Percentiles rank a stretch among this genome's conserved stretches.
phyloP scores from a whole-genome alignment of 345 rosid species.

The Pugionium dolabratum region DNA sequence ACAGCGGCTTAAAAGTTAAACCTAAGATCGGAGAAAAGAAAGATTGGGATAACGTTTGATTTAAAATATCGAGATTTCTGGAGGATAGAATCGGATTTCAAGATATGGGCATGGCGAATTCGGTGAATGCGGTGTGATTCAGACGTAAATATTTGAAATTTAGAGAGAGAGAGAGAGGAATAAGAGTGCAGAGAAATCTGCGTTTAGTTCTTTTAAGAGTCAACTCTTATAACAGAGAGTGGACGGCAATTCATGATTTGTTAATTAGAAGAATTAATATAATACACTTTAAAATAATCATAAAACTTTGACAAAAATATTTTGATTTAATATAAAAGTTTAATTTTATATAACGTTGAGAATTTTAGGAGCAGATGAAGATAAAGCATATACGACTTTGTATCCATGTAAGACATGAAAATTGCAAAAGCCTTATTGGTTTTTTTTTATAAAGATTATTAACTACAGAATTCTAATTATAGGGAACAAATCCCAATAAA shows the following conservation, averaged over 20 bases:
- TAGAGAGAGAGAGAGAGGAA: conserved; percentile 5
- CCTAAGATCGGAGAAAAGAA: conserved; percentile 1
- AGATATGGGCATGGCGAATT: conserved; percentile 25
- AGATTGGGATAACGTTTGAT: not conserved
- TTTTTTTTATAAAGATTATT: too few relatives aligned
- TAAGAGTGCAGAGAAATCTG: conserved; percentile 22
- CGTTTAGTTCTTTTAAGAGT: conserved; percentile 30
- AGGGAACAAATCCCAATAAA: not conserved
- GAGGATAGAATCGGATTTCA: conserved; percentile 17
- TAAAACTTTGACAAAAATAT: too few relatives aligned
- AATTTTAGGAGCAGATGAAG: too few relatives aligned
- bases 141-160: conserved; percentile 25
- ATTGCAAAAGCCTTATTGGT: too few relatives aligned
- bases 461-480: not conserved
- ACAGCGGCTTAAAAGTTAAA: not conserved
- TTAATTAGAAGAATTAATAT: not conserved
- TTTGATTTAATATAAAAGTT: too few relatives aligned
- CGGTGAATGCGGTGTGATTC: conserved; percentile 31
- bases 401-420: too few relatives aligned
- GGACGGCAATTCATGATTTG: conserved; percentile 26
- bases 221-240: conserved; percentile 37
- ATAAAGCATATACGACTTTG: too few relatives aligned
- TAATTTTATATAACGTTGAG: too few relatives aligned
- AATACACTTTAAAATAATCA: too few relatives aligned
- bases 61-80: not conserved